Evolutionary conservation across 768 basidiomycete species (phyloP), one percentile per base, ranked within the genome.

Genomic region (Leccinum broughii): DNA sequence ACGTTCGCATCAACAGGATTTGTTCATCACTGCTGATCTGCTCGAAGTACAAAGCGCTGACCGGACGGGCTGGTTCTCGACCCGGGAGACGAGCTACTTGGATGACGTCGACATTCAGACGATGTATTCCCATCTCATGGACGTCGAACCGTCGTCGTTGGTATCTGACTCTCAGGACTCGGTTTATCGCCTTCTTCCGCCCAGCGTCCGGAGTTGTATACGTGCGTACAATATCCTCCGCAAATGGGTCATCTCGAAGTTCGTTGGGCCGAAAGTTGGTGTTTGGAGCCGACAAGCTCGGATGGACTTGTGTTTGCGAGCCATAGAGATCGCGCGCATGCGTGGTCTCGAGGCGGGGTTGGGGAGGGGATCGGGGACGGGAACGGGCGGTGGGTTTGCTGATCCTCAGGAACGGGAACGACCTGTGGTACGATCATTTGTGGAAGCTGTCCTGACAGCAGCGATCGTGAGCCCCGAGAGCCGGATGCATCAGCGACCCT

Each of bases 21-120:
- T 94, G 39, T 88, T 91, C 66, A 78, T 87, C 48, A 86, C 89
- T 7, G 83, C 86, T 5, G 92, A 94, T 70, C 74, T 93, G 17
- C 79, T 94, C 10, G 92, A 94, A 72, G 84, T 91, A 0, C 92
- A 94, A 71, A 86, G 84, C 2, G 83, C 85, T 15, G 92, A 94
- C 70, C 84, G 86, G 34, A 87, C 84, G 2, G 92, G 89, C 3
- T 94, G 92, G 92, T 90, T 92, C 72, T 63, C 72, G 14, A 57
- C 76, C 34, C 78, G 84, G 56, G 91, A 93, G n/a, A 70, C 77
- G 0, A 74, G 73, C 15, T 74, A 79, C 0, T 72, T 77, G 51
- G 92, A 94, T 51, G 77, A 80, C 3, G 78, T 86, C n/a, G 89
- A 92, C 62, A 86, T 93, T 51, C 90, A 93, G 70, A 87, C 83